A percentile compares a stretch with the other conserved stretches of the same genome.
phyloP scores from a whole-genome alignment of 2,329 filamentous ascomycete genomes.

The Clarireedia monteithiana region DNA sequence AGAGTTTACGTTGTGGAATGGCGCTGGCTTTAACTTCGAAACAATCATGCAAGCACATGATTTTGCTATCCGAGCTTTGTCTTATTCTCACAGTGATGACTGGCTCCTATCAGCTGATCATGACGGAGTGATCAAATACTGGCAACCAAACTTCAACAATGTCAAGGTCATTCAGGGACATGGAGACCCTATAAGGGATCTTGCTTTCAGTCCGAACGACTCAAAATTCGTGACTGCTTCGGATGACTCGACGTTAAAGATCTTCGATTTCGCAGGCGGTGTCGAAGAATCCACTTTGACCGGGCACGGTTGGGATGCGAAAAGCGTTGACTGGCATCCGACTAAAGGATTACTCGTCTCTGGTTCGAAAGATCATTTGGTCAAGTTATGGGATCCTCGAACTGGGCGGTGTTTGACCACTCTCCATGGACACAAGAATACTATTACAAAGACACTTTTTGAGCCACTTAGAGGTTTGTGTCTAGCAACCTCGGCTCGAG shows the following conservation, averaged over 20 bases:
- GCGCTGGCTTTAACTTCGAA: slow-evolving; percentile 98
- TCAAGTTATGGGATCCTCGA: slow-evolving; percentile 98
- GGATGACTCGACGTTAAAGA: slow-evolving; percentile 87
- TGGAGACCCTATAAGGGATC: slow-evolving; percentile 78
- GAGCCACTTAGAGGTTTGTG: slow-evolving; percentile 78
- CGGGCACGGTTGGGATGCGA: slow-evolving; percentile 97
- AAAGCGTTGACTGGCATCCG: slow-evolving; percentile 96
- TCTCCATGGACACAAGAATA: slow-evolving; percentile 94
- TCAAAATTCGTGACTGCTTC: slow-evolving; percentile 94
- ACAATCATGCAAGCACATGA: slow-evolving; percentile 99
- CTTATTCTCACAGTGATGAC: slow-evolving; percentile 92
- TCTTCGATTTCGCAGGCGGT: slow-evolving; percentile 90
- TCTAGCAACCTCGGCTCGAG: slow-evolving; percentile 84
- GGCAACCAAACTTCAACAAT: slow-evolving; percentile 99
- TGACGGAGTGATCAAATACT: slow-evolving; percentile 94
- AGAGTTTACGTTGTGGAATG: slow-evolving; percentile 98
- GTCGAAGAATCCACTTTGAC: slow-evolving; percentile 75
- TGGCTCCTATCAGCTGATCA: slow-evolving; percentile 96
- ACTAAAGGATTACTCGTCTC: slow-evolving; percentile 90
- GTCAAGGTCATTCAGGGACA: slow-evolving; percentile 92
- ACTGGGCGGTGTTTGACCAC: slow-evolving; percentile 85
- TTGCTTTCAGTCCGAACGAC: slow-evolving; percentile 91
- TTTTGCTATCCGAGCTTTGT: slow-evolving; percentile 70
- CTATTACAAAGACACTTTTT: slow-evolving; percentile 86
- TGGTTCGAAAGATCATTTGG: slow-evolving; percentile 92